phyloP scores from a whole-genome alignment of 441 rosid species.

The Lepidium campestre region DNA sequence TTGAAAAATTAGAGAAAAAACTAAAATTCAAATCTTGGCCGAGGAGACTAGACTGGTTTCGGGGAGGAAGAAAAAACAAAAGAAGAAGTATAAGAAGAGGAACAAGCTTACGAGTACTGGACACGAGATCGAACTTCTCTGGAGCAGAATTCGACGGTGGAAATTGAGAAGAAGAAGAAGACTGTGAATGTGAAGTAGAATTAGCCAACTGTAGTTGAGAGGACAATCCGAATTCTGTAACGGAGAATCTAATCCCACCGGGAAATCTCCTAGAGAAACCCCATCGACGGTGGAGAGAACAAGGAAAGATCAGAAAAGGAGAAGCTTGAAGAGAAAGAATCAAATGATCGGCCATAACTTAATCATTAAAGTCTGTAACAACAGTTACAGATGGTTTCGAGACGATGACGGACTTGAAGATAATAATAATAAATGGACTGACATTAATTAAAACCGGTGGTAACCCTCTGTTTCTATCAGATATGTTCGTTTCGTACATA shows the following conservation, averaged over 20 bases:
- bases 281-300: conserved; percentile 15
- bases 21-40: not conserved
- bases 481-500: not conserved
- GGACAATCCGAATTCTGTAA: not conserved
- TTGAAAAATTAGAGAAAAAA: not conserved
- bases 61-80: conserved; percentile 28
- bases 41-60: conserved; percentile 21
- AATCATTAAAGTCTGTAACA: conserved; percentile 1
- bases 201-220: conserved; percentile 1
- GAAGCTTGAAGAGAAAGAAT: conserved; percentile 22
- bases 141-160: conserved; percentile 12
- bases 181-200: conserved; percentile 18
- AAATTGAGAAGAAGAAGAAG: not conserved
- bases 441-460: not conserved
- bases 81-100: not conserved
- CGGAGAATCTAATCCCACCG: not conserved
- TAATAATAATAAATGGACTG: not conserved
- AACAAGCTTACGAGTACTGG: conserved; percentile 25
- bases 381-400: not conserved
- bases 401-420: not conserved
- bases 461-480: conserved; percentile 14
- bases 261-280: not conserved
- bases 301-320: conserved; percentile 10
- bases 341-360: conserved; percentile 25
- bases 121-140: conserved; percentile 28